These are phyloP conservation scores for Stephania yunnanensis DNA, from an alignment of 164 flowering plant genomes.

Conservation along the genomic window DNA sequence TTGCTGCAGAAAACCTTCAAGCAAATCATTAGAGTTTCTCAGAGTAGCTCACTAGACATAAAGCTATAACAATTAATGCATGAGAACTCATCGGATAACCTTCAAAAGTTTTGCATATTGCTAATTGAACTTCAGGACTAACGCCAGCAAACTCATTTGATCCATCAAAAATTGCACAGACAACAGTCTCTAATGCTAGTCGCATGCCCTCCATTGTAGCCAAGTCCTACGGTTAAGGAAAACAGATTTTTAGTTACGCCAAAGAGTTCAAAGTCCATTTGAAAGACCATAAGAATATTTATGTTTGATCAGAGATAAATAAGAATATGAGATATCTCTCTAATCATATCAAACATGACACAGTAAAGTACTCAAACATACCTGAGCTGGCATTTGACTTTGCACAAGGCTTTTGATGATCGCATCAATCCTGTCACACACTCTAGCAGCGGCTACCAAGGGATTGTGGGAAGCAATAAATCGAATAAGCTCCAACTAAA, in stretches of 20 bases:
- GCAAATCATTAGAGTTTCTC: slow-evolving; percentile 24
- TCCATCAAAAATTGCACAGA: slow-evolving; percentile 66
- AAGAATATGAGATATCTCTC: not conserved
- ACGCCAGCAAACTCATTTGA: slow-evolving; percentile 47
- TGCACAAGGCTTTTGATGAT: slow-evolving; percentile 41
- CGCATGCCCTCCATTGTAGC: slow-evolving; percentile 80
- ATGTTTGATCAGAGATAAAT: not conserved
- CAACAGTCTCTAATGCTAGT: slow-evolving; percentile 70
- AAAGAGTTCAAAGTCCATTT: not conserved
- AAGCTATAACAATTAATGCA: not conserved
- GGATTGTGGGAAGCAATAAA: slow-evolving; percentile 66
- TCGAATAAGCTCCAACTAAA: slow-evolving; percentile 80
- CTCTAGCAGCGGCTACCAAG: slow-evolving; percentile 52
- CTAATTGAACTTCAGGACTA: slow-evolving; percentile 49
- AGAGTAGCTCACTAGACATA: slow-evolving; percentile 1
- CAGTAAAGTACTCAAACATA: slow-evolving; percentile 14
- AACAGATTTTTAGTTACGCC: not conserved
- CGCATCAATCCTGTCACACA: slow-evolving; percentile 51
- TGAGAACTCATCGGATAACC: slow-evolving; percentile 43
- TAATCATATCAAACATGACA: not conserved
- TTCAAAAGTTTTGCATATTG: slow-evolving; percentile 57
- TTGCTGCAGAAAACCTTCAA: slow-evolving; percentile 72
- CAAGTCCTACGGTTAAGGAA: slow-evolving; percentile 43
- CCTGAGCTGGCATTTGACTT: slow-evolving; percentile 55
- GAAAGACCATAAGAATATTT: not conserved